Evolutionary conservation across 805 yeast species (phyloP), one percentile per base, ranked within the genome.

Genomic region (Ogataea minuta): DNA sequence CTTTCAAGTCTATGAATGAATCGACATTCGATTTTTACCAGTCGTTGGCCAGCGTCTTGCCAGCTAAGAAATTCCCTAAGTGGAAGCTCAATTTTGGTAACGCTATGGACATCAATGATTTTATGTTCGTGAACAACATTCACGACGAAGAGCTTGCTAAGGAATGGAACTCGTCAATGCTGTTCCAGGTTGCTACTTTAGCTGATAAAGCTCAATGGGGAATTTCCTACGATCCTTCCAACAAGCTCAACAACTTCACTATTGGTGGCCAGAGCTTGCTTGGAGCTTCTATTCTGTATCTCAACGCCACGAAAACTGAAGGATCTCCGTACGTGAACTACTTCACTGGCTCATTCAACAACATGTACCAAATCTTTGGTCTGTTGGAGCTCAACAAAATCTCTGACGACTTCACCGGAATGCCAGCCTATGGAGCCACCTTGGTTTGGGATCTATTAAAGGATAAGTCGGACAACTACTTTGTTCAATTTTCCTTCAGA

Each of bases 361-460:
- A 62, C 36, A 68, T 72, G 66, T 67, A 57, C 59, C 71, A 66
- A 52, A 43, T 67, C 28, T 59, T 56, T 31, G 68, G 66, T 37
- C 40, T 68, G 21, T 32, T 67, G 33, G 63, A 62, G 20, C 48
- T 71, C 43, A 54, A 62, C 45, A 30, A 49, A 19, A 55, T 53
- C n/a, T 55, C 62, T 23, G 63, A 54, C 39, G 52, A 62, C 36
- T 72, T 71, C 57, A 67, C 70, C 11, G 73, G 74, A 15, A 63
- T 72, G 64, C 73, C 75, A 43, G 63, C 65, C 31, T 72, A 72
- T 48, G 76, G 73, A 29, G 52, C 74, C 10, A 60, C 71, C 3
- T 54, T 63, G 28, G 74, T 70, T n/a, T 70, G 68, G 54, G 77
- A 72, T 37, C 53, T 72, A 21, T 48, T 67, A 32, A 32, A 54